These are phyloP conservation scores for Phytopythium ostracodes DNA, from an alignment of 352 stramenopile genomes.

Conservation along the genomic window DNA sequence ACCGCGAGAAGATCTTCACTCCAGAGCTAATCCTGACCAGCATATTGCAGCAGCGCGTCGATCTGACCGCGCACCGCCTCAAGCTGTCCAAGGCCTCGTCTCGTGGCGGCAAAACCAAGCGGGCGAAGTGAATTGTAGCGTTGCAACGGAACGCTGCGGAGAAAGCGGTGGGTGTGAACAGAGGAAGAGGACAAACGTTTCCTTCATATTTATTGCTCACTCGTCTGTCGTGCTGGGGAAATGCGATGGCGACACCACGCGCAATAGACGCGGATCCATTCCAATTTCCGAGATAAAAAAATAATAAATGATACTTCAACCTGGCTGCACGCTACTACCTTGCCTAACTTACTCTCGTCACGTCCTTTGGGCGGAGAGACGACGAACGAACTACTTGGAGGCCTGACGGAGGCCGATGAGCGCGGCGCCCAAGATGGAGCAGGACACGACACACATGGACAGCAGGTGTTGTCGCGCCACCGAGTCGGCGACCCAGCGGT, in stretches of 20 bases:
- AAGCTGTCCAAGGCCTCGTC: constrained; percentile 8
- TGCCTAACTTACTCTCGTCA: neutral
- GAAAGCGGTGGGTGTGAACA: neutral
- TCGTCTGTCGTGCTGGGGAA: neutral
- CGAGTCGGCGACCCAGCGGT: constrained; percentile 34
- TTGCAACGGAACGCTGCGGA: neutral
- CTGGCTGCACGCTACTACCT: neutral
- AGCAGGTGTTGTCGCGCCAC: constrained; percentile 41
- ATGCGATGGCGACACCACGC: neutral
- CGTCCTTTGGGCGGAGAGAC: constrained; percentile 15
- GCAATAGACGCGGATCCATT: neutral
- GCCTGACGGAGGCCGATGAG: constrained; percentile 31
- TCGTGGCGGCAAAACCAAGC: constrained; percentile 1
- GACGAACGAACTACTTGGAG: constrained; percentile 25
- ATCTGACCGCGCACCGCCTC: constrained; percentile 29
- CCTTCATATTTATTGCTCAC: constrained; percentile 1
- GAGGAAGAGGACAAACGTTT: neutral
- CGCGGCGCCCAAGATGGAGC: constrained; percentile 37
- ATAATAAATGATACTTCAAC: constrained; percentile 16
- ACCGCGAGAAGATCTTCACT: constrained; percentile 31
- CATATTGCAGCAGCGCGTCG: constrained; percentile 37
- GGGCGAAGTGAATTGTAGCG: neutral
- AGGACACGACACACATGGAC: constrained; percentile 55
- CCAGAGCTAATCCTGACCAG: constrained; percentile 42
- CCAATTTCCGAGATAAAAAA: neutral